These are phyloP conservation scores for Mallotus repandus DNA, from an alignment of 441 rosid species.

Conservation along the genomic window DNA sequence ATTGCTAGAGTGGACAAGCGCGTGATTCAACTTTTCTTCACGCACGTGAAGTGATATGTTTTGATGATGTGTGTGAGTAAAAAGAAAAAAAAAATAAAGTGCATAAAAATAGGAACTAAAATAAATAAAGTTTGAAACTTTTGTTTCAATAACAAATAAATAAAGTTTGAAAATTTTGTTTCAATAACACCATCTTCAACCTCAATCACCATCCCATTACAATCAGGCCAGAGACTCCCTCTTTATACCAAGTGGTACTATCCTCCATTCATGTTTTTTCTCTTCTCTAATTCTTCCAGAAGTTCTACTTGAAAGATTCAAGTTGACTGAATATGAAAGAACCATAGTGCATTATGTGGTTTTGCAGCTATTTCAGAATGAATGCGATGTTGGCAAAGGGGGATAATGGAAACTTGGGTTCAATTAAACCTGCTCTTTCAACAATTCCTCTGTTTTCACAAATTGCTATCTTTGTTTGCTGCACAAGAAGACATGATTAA, in stretches of 20 bases:
- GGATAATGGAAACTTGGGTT: conserved; percentile 32
- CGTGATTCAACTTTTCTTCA: no score
- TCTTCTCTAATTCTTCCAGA: conserved; percentile 66
- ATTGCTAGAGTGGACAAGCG: no score
- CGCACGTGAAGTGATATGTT: no score
- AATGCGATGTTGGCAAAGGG: conserved; percentile 33
- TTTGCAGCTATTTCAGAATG: conserved; percentile 44
- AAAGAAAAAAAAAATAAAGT: no score
- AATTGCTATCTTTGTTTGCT: no score
- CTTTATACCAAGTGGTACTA: conserved; percentile 39
- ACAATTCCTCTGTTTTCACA: conserved; percentile 73
- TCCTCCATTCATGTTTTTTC: conserved; percentile 51
- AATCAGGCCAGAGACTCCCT: conserved; percentile 44
- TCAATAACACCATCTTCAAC: conserved; percentile 45
- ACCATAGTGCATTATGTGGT: conserved; percentile 50
- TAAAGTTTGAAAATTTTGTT: no score
- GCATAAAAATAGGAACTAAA: no score
- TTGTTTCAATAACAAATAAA: no score
- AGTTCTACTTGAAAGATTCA: conserved; percentile 63
- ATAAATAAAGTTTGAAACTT: no score
- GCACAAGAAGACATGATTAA: no score
- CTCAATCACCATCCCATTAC: no score
- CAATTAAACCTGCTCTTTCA: conserved; percentile 77
- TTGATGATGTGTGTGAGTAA: no score
- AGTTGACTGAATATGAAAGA: conserved; percentile 71